Conservation (phyloP, 345 rosid species). For the Euclidium syriacum region DNA sequence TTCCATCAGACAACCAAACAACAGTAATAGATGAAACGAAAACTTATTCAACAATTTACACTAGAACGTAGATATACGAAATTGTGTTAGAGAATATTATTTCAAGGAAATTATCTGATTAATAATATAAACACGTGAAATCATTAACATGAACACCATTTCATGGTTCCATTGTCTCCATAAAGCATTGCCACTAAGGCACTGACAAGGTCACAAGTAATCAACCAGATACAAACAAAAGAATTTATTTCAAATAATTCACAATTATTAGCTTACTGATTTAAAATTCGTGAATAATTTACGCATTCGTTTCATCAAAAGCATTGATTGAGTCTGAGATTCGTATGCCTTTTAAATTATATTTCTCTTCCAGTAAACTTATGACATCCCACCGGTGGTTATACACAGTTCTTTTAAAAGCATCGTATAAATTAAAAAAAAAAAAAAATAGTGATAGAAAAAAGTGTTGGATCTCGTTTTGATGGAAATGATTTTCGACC, state of each 20-base stretch:
- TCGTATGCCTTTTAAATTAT: not conserved
- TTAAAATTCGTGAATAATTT: not conserved
- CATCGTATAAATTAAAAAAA: not conserved
- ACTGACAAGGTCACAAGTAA: slow-evolving; percentile 18
- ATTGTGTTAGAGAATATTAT: too few species aligned
- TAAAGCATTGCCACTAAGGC: slow-evolving; percentile 7
- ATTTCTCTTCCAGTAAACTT: slow-evolving; percentile 5
- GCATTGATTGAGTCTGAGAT: slow-evolving; percentile 1
- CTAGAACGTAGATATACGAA: too few species aligned
- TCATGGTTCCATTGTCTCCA: not conserved
- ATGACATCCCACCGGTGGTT: slow-evolving; percentile 21
- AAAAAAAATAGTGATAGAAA: too few species aligned
- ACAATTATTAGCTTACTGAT: not conserved
- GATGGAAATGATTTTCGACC: too few species aligned
- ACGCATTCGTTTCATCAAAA: not conserved
- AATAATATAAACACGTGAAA: slow-evolving; percentile 5
- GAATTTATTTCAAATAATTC: slow-evolving; percentile 13
- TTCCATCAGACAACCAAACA: too few species aligned
- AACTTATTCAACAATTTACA: too few species aligned
- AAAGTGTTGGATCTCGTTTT: too few species aligned
- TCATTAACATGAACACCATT: not conserved
- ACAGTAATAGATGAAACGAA: too few species aligned
- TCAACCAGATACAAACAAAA: slow-evolving; percentile 24
- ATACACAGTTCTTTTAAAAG: not conserved
- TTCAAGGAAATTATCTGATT: slow-evolving; percentile 4